Percentiles rank a stretch among this genome's conserved stretches.
These are phyloP conservation scores for Trypanosoma cruzi DNA, from an alignment of 208 protist species.

Conservation along the genomic window DNA sequence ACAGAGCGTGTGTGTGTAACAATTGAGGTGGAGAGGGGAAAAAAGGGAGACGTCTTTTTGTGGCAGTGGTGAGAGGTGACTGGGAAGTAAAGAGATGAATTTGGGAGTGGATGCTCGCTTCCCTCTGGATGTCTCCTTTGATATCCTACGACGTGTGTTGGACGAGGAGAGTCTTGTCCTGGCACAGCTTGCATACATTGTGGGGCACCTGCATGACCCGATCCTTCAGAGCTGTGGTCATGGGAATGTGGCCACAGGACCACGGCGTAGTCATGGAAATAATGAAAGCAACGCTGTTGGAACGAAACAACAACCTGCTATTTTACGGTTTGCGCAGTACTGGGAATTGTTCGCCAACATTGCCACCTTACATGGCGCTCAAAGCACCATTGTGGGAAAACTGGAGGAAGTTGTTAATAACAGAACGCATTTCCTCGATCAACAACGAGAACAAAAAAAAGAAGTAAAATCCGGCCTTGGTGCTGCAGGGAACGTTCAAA, in stretches of 20 bases:
- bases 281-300: not conserved
- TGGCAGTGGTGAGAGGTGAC: not conserved
- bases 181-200: constrained; percentile 64
- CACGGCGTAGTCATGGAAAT: not conserved
- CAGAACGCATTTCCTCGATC: constrained; percentile 36
- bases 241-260: not conserved
- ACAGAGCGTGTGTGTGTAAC: not conserved
- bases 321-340: constrained; percentile 46
- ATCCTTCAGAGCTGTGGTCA: constrained; percentile 29
- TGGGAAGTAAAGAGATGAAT: not conserved
- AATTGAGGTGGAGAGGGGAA: not conserved
- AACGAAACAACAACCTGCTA: constrained; percentile 18
- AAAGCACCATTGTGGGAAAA: constrained; percentile 45
- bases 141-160: constrained; percentile 57
- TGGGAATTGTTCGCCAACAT: constrained; percentile 82
- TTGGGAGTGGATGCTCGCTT: constrained; percentile 1
- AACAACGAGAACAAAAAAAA: constrained; percentile 27
- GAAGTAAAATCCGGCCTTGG: not conserved
- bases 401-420: constrained; percentile 40
- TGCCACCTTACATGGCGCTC: constrained; percentile 45
- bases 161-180: constrained; percentile 56
- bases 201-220: constrained; percentile 65
- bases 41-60: constrained; percentile 5
- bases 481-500: not conserved
- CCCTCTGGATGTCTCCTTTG: constrained; percentile 35